These are phyloP conservation scores for Neurospora tetrasperma DNA, from an alignment of 495 filamentous ascomycete species.

Conservation along the genomic window DNA sequence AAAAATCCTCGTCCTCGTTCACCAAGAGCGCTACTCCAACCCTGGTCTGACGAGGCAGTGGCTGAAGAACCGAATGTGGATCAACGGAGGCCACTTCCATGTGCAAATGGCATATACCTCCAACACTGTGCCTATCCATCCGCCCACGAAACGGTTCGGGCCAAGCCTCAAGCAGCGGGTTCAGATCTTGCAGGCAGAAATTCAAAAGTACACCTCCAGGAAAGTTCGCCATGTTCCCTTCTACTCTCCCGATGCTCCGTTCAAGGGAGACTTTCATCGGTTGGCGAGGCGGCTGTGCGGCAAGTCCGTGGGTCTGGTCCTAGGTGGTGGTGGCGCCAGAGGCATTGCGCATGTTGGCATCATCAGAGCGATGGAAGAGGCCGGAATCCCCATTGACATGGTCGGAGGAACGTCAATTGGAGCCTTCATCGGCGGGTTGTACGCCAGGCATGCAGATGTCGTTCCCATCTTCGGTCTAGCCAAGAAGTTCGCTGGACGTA, in stretches of 20 bases:
- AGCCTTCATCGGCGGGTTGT: constrained; percentile 91
- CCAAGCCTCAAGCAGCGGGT: constrained; percentile 86
- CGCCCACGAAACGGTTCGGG: constrained; percentile 66
- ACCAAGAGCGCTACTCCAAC: constrained; percentile 79
- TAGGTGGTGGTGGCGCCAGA: constrained; percentile 86
- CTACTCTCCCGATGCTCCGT: constrained; percentile 82
- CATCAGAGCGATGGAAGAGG: constrained; percentile 90
- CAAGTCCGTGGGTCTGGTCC: constrained; percentile 86
- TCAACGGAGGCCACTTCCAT: constrained; percentile 97
- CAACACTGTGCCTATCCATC: constrained; percentile 66
- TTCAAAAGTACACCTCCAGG: constrained; percentile 91
- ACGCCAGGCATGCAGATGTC: constrained; percentile 91
- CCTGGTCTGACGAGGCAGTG: constrained; percentile 77
- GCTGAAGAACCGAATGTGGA: constrained; percentile 91
- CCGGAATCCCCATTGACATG: constrained; percentile 92
- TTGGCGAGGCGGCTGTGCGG: constrained; percentile 85
- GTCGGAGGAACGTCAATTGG: constrained; percentile 95
- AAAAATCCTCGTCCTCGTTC: constrained; percentile 89
- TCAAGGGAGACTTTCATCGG: constrained; percentile 94
- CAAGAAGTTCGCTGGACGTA: constrained; percentile 93
- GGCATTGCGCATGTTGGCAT: constrained; percentile 88
- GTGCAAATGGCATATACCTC: constrained; percentile 89
- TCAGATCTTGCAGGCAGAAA: constrained; percentile 90
- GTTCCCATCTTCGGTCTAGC: constrained; percentile 93
- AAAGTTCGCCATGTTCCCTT: constrained; percentile 75